Evolutionary conservation across 805 yeast genomes (phyloP).

Genomic region (Jamesozyma hellenica): DNA sequence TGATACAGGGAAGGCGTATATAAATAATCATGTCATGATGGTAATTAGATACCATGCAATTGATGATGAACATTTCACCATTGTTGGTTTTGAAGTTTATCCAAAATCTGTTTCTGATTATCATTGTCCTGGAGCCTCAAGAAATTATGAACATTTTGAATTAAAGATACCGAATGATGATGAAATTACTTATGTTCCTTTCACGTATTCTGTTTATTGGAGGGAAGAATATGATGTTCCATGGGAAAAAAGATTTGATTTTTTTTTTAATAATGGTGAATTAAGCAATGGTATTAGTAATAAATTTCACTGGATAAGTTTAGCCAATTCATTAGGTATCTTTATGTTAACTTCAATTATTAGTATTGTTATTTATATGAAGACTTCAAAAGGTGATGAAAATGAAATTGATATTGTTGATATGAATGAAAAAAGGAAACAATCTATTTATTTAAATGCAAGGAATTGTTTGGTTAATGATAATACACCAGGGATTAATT

Average conservation of each 20-base stretch:
- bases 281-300: constrained; percentile 29
- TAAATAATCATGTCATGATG: constrained; percentile 74
- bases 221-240: constrained; percentile 61
- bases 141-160: constrained; percentile 47
- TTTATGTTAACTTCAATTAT: constrained; percentile 50
- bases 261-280: constrained; percentile 51
- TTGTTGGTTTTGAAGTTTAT: constrained; percentile 85
- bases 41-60: constrained; percentile 63
- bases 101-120: constrained; percentile 65
- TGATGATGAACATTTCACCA: constrained; percentile 39
- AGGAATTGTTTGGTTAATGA: constrained; percentile 41
- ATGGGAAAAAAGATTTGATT: constrained; percentile 64
- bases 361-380: constrained; percentile 48
- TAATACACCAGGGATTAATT: constrained; percentile 24
- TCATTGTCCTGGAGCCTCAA: constrained; percentile 67
- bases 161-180: constrained; percentile 34
- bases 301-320: constrained; percentile 68
- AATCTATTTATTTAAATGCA: constrained; percentile 30
- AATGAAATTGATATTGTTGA: constrained; percentile 15
- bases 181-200: constrained; percentile 44
- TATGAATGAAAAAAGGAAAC: constrained; percentile 11
- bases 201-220: constrained; percentile 82
- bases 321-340: constrained; percentile 61
- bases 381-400: constrained; percentile 21
- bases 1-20: constrained; percentile 40